Evolutionary conservation across 2,329 filamentous ascomycete species (phyloP).

Genomic region (Davidsoniella eucalypti): DNA sequence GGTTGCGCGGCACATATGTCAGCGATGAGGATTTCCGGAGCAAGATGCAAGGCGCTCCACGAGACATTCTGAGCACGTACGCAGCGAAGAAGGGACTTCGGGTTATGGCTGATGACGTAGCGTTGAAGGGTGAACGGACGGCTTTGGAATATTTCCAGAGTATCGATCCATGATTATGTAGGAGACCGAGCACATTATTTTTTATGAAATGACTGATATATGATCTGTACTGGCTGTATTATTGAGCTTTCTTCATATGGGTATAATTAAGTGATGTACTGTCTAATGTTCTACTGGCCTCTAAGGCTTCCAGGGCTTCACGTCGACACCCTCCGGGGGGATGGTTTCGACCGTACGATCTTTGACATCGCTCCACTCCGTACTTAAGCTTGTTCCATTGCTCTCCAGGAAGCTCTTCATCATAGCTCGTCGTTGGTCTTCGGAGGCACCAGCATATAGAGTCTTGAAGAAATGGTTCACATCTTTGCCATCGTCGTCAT

Average conservation of each 20-base stretch:
- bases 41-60: constrained; percentile 14
- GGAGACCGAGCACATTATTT: not conserved
- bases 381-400: constrained; percentile 82
- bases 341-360: constrained; percentile 52
- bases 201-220: not conserved
- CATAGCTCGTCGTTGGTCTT: constrained; percentile 82
- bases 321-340: constrained; percentile 63
- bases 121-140: constrained; percentile 5
- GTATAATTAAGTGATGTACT: not conserved
- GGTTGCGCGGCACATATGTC: constrained; percentile 77
- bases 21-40: constrained; percentile 33
- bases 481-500: constrained; percentile 36
- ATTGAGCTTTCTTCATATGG: not conserved
- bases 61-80: constrained; percentile 9
- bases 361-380: constrained; percentile 74
- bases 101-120: not conserved
- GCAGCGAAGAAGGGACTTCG: constrained; percentile 9
- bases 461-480: constrained; percentile 81
- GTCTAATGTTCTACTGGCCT: not conserved
- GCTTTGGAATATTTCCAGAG: constrained; percentile 10
- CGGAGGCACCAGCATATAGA: constrained; percentile 59
- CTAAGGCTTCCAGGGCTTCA: constrained; percentile 46
- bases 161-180: not conserved
- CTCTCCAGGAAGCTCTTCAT: constrained; percentile 94
- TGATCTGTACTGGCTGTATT: no score